Evolutionary conservation across 345 rosid species (phyloP).

Genomic region (Linum trigynum): DNA sequence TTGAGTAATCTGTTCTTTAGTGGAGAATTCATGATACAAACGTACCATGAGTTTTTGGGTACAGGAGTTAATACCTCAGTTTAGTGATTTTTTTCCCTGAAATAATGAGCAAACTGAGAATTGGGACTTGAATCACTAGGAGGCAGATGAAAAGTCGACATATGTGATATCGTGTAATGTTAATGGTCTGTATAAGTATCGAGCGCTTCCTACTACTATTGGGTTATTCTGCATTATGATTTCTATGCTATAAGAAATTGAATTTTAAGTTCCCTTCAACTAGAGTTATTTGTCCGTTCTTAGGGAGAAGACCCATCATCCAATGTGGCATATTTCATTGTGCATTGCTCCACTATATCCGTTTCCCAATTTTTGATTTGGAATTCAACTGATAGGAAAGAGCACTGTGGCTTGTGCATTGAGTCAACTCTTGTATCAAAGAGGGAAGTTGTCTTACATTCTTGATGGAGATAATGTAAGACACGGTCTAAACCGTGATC

Average conservation of each 20-base stretch:
- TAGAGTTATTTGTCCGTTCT: neutral
- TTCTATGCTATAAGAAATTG: neutral
- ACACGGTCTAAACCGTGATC: slow-evolving; percentile 23
- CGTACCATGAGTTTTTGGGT: too few relatives aligned
- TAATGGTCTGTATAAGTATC: neutral
- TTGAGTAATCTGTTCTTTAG: too few relatives aligned
- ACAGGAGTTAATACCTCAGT: too few relatives aligned
- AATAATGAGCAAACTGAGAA: too few relatives aligned
- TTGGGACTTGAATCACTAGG: too few relatives aligned
- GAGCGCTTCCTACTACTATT: neutral
- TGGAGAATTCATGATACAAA: too few relatives aligned
- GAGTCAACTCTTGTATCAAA: slow-evolving; percentile 20
- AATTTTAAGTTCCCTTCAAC: neutral
- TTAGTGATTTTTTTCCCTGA: too few relatives aligned
- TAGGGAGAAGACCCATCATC: neutral
- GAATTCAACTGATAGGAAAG: slow-evolving; percentile 13
- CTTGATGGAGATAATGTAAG: slow-evolving; percentile 28
- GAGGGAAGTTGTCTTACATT: slow-evolving; percentile 19
- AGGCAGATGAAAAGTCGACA: too few relatives aligned
- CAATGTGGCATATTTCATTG: neutral
- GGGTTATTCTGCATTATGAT: neutral
- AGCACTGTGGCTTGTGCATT: slow-evolving; percentile 23
- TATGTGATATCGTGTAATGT: neutral
- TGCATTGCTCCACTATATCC: neutral
- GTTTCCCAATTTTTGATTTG: neutral